phyloP scores from a whole-genome alignment of 768 basidiomycete genomes.

The Boletus tylopilopsis region DNA sequence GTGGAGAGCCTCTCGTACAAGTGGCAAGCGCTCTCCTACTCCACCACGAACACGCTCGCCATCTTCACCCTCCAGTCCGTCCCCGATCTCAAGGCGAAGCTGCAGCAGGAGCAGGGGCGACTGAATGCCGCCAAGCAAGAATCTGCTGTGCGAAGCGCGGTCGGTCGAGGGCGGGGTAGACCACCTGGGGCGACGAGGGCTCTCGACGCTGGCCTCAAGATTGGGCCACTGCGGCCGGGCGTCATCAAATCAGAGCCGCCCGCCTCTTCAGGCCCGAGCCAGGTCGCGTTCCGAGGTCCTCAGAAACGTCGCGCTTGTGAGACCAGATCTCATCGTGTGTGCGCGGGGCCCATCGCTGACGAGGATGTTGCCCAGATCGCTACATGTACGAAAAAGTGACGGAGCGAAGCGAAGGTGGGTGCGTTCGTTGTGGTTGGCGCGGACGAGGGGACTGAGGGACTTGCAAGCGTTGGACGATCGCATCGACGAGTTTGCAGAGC shows the following conservation, averaged over 20 bases:
- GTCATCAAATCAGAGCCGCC: constrained; percentile 17
- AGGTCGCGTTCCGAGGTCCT: constrained; percentile 30
- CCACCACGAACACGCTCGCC: constrained; percentile 31
- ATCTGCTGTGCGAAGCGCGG: constrained; percentile 23
- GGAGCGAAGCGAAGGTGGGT: constrained; percentile 74
- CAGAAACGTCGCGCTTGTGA: constrained; percentile 55
- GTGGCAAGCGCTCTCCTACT: constrained; percentile 54
- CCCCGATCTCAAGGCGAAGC: constrained; percentile 37
- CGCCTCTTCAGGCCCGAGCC: constrained; percentile 25
- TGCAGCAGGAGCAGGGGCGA: constrained; percentile 40
- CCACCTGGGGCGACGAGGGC: not conserved
- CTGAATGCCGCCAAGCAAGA: constrained; percentile 31
- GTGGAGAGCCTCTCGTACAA: constrained; percentile 60
- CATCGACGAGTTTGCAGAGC: constrained; percentile 82
- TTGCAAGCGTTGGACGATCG: constrained; percentile 82
- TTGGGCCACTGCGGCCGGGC: constrained; percentile 2
- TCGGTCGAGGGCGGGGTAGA: constrained; percentile 10
- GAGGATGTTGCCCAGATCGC: constrained; percentile 46
- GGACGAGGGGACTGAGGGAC: not conserved
- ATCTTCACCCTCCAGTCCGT: constrained; percentile 49
- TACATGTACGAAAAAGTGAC: constrained; percentile 95
- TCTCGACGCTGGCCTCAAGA: constrained; percentile 17
- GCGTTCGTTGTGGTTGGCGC: not conserved
- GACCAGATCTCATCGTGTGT: constrained; percentile 18
- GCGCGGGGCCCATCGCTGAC: no score